Base-by-base conservation (phyloP, 2,329 filamentous ascomycete genomes). In the Didymella keratinophila region DNA sequence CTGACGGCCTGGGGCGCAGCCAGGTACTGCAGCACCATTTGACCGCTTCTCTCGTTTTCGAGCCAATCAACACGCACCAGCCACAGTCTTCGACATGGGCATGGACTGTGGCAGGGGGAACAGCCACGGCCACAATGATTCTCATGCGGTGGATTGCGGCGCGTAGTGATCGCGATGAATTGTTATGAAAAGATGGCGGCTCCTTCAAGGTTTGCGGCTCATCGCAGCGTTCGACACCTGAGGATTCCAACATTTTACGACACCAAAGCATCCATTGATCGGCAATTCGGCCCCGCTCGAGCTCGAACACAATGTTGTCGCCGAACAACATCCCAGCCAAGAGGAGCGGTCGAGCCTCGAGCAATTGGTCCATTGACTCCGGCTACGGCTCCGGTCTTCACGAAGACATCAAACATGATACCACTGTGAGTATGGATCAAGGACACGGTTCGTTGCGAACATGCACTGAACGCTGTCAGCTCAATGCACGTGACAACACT, bases 291-390 rank as follows among this genome's bases (percentile, higher is more conserved):
- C 47, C 25, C 11, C 30, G 18, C 21, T 36, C 16, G 14, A 58
- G 45, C 43, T 51, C 55, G 9, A 39, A 34, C 41, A 61, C 41
- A 30, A 74, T 74, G 71, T 58, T 69, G 46, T 67, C 68, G n/a
- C 69, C 64, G 5, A 60, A 64, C 48, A 63, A 62, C 41, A 52
- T 63, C 43, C 18, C 56, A n/a, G 51, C 61, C 12, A 73, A 70
- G 49, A 52, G 28, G 20, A 21, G 43, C 12, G 46, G 23, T 34
- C 66, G 61, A 34, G 67, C 71, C 9, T 60, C 70, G 18, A 73
- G 72, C 45, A 72, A 71, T 32, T 72, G 69, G 67, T 71, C 67
- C 20, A 56, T 71, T 25, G 73, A 76, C 53, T 76, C 73, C n/a
- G 72, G 74, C 7, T 76, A 76, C 61, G 68, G 57, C 16, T 67